Base-by-base conservation (phyloP, 2,329 filamentous ascomycete genomes). In the Conoideocrella luteorostrata region DNA sequence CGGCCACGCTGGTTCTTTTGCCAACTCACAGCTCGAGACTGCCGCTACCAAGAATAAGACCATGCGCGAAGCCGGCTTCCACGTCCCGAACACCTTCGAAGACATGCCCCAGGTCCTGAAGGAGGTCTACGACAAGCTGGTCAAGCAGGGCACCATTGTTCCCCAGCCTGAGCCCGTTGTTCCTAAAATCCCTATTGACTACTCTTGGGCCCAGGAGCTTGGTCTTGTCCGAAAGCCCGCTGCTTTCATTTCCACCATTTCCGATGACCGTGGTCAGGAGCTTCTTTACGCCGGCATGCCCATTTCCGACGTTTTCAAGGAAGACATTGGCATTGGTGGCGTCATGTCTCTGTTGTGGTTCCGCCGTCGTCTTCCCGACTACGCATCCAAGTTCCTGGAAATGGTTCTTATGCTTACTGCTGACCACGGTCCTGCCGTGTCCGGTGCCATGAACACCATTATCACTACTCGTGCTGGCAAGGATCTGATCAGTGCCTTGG, bases 401-500 rank as follows among this genome's bases (percentile, higher is more conserved):
- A 98, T 98, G 93, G 93, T 98, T 55, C 91, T 98, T 68, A 98
- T 98, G 93, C 82, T 98, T 64, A 98, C 93, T 64, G 93, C 93
- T 59, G 93, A 98, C 65, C 93, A 98, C 82, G 93, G 93, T 71
- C 93, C 93, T 43, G 93, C 93, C 59, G 93, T 98, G 58, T 98
- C 93, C 58, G 93, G 93, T 80, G 93, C 93, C 69, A 98, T 98
- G 93, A 98, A 98, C 84, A 98, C 93, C 67, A 98, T 98, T 68
- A 97, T 98, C 68, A 98, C 93, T 51, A 98, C 93, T 48, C 88
- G 93, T 86, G 93, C 93, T 52, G 93, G 93, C 68, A 98, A 98
- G 80, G 93, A 98, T 66, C 75, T 98, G 56, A 97, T 98, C 75
- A 90, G 84, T 60, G 86, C 93, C 38, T 80, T 98, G 51, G 93